These are phyloP conservation scores for Pythium dissimile DNA, from an alignment of 352 stramenopile species.

Conservation along the genomic window DNA sequence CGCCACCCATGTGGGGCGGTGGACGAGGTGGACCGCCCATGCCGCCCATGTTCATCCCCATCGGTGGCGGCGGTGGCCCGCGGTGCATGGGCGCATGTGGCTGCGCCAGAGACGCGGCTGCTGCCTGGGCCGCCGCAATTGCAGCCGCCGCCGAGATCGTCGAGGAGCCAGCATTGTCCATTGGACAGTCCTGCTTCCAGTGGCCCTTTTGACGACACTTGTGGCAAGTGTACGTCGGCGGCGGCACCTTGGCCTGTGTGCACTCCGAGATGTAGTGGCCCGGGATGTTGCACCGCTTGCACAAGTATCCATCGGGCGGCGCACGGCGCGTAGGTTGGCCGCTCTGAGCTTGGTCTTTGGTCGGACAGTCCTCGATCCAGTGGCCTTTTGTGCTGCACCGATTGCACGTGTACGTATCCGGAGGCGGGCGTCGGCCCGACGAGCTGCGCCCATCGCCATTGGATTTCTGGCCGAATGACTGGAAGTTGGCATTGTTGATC, in stretches of 20 bases:
- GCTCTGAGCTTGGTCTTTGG: constrained; percentile 68
- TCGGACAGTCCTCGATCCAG: constrained; percentile 87
- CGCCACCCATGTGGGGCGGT: constrained; percentile 42
- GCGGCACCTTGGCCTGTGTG: constrained; percentile 78
- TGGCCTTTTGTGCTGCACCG: constrained; percentile 81
- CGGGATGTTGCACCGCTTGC: constrained; percentile 82
- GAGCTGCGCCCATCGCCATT: constrained; percentile 12
- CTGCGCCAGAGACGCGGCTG: constrained; percentile 16
- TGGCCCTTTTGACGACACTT: constrained; percentile 87
- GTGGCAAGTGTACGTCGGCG: constrained; percentile 80
- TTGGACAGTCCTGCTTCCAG: constrained; percentile 86
- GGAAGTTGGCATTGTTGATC: constrained; percentile 72
- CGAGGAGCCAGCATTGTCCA: constrained; percentile 34
- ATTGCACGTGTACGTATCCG: constrained; percentile 87
- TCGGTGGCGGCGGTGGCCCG: constrained; percentile 11
- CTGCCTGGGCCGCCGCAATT: constrained; percentile 33
- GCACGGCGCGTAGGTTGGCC: constrained; percentile 30
- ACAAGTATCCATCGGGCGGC: constrained; percentile 77
- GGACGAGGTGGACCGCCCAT: constrained; percentile 35
- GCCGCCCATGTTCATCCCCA: constrained; percentile 16
- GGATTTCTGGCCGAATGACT: constrained; percentile 48
- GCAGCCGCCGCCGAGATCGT: constrained; percentile 46
- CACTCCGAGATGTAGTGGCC: constrained; percentile 88
- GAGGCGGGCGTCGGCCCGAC: constrained; percentile 47
- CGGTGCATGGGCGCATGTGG: constrained; percentile 6